A percentile compares a stretch with the other conserved stretches of the same genome.
Evolutionary conservation across 1,139 yeast genomes (phyloP).

Genomic region (Suhomyces coccinellae): DNA sequence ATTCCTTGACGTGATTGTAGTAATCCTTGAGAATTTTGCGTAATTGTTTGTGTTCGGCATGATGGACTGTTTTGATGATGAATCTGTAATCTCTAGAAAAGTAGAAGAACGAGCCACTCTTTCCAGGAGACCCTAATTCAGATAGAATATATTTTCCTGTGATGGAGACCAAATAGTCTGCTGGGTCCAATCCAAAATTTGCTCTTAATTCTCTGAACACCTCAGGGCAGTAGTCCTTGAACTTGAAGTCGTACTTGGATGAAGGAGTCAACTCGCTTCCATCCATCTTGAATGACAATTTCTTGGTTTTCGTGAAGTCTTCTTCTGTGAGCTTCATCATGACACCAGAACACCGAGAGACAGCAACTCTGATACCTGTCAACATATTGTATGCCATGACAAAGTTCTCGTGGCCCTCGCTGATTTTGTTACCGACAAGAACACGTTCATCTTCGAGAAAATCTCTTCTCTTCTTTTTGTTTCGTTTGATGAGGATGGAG

Average conservation of each 20-base stretch:
- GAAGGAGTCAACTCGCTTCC: slow-evolving; percentile 92
- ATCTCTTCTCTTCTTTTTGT: slow-evolving; percentile 41
- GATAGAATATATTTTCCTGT: slow-evolving; percentile 91
- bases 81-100: slow-evolving; percentile 91
- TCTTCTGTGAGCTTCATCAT: slow-evolving; percentile 69
- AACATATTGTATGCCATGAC: slow-evolving; percentile 96
- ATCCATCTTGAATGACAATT: slow-evolving; percentile 80
- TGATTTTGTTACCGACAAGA: slow-evolving; percentile 75
- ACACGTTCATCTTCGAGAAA: slow-evolving; percentile 62
- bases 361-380: slow-evolving; percentile 95
- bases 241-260: slow-evolving; percentile 92
- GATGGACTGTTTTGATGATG: slow-evolving; percentile 94
- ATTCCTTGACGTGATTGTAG: slow-evolving; percentile 73
- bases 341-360: slow-evolving; percentile 84
- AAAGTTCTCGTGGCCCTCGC: slow-evolving; percentile 91
- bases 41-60: slow-evolving; percentile 84
- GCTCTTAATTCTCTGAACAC: slow-evolving; percentile 85
- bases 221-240: slow-evolving; percentile 94
- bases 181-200: slow-evolving; percentile 86
- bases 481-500: slow-evolving; percentile 44
- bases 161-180: slow-evolving; percentile 88
- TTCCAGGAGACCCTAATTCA: slow-evolving; percentile 95
- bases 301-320: slow-evolving; percentile 72
- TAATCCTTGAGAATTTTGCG: slow-evolving; percentile 75
- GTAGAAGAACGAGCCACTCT: slow-evolving; percentile 94